These are phyloP conservation scores for Rhizopogon sp. DNA, from an alignment of 768 basidiomycete genomes.

Conservation along the genomic window DNA sequence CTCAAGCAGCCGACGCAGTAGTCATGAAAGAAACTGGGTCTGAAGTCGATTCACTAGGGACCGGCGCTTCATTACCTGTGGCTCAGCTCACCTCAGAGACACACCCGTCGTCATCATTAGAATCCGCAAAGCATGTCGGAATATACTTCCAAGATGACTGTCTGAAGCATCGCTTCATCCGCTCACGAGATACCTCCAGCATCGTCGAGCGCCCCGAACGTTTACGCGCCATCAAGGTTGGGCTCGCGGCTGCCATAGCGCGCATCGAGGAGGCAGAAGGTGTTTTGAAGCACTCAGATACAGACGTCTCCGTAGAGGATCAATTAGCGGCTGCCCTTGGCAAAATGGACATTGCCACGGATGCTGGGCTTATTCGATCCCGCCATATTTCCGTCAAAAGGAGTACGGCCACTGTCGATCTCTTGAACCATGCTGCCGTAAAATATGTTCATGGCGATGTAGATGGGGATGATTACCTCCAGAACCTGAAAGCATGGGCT, in stretches of 20 bases:
- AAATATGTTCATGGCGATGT: constrained; percentile 73
- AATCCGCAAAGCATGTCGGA: background rate
- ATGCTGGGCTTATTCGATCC: constrained; percentile 17
- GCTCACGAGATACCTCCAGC: constrained; percentile 64
- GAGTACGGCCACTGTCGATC: constrained; percentile 48
- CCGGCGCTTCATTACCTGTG: background rate
- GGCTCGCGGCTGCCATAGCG: constrained; percentile 75
- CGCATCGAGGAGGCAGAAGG: constrained; percentile 46
- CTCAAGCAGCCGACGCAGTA: background rate
- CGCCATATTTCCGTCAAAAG: constrained; percentile 32
- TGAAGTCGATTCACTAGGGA: background rate
- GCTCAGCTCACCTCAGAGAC: background rate
- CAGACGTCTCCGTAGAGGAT: constrained; percentile 22
- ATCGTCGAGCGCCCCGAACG: constrained; percentile 93
- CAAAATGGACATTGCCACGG: constrained; percentile 33
- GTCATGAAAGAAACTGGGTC: too few relatives aligned
- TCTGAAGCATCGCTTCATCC: constrained; percentile 71
- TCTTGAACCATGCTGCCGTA: constrained; percentile 58
- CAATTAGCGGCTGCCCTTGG: constrained; percentile 44
- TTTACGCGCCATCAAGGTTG: constrained; percentile 76
- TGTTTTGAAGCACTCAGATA: background rate
- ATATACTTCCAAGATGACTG: constrained; percentile 68
- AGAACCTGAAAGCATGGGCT: constrained; percentile 57
- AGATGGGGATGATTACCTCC: constrained; percentile 60
- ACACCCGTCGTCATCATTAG: background rate